Conservation (phyloP, 2,329 filamentous ascomycete genomes). For the Periconia sp. region DNA sequence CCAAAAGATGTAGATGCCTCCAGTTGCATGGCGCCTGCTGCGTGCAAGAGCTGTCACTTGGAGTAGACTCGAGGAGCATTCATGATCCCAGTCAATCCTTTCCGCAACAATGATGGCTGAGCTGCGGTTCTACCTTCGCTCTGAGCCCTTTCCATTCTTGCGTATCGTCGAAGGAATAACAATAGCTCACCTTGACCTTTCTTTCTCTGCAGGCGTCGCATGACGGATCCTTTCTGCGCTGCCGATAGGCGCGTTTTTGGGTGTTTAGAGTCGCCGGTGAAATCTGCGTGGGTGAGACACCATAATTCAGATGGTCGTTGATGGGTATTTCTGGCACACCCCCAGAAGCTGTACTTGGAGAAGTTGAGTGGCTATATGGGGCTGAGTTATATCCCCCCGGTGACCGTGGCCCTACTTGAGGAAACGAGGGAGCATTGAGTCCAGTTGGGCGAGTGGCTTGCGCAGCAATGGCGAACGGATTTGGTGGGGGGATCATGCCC, state of each 20-base stretch:
- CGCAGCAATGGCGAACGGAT: conserved; percentile 37
- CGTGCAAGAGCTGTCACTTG: too few relatives aligned
- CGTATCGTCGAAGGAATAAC: not conserved
- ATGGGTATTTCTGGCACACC: conserved; percentile 36
- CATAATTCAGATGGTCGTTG: conserved; percentile 44
- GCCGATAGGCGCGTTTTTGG: conserved; percentile 92
- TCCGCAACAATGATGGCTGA: too few relatives aligned
- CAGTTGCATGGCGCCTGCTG: too few relatives aligned
- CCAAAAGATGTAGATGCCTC: too few relatives aligned
- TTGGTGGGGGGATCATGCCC: conserved; percentile 39
- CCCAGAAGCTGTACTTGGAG: conserved; percentile 43
- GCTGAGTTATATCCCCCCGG: conserved; percentile 37
- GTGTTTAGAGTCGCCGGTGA: conserved; percentile 65
- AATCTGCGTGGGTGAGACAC: conserved; percentile 49
- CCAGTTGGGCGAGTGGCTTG: conserved; percentile 29
- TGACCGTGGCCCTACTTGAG: conserved; percentile 36
- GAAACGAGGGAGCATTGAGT: conserved; percentile 36
- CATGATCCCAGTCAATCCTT: too few relatives aligned
- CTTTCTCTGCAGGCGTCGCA: conserved; percentile 94
- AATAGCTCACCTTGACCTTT: conserved; percentile 65
- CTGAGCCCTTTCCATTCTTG: too few relatives aligned
- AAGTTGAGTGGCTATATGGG: conserved; percentile 42
- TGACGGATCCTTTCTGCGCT: conserved; percentile 93
- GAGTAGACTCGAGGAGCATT: too few relatives aligned
- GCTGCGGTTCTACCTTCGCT: too few relatives aligned